Percentiles rank a stretch among this genome's conserved stretches.
Conservation (phyloP, 768 basidiomycete genomes). For the Lactarius tabidus region DNA sequence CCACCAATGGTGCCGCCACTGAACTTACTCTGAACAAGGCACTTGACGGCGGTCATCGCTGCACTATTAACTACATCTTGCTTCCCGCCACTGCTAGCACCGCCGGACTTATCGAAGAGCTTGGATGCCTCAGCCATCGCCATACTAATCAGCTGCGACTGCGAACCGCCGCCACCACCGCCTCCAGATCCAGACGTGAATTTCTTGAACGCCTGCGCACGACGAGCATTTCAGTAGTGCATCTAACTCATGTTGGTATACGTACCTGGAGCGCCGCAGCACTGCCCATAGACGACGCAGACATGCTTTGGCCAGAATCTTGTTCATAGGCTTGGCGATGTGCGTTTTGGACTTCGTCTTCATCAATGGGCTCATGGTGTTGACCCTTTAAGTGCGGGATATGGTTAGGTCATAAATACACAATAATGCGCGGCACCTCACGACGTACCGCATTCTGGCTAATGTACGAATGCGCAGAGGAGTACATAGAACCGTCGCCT, state of each 20-base stretch:
- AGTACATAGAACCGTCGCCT: conserved; percentile 55
- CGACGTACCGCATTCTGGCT: conserved; percentile 46
- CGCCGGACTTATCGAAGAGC: conserved; percentile 67
- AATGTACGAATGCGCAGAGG: conserved; percentile 50
- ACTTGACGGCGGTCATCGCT: conserved; percentile 81
- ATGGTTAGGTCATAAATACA: background rate
- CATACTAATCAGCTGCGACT: conserved; percentile 66
- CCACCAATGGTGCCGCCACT: conserved; percentile 50
- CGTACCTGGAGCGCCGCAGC: conserved; percentile 74
- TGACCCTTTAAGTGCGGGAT: conserved; percentile 40
- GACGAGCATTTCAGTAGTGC: background rate
- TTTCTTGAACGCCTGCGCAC: conserved; percentile 53
- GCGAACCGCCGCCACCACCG: conserved; percentile 44
- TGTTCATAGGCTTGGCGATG: conserved; percentile 61
- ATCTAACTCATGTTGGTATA: background rate
- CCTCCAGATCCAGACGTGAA: conserved; percentile 58
- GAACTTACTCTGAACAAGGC: conserved; percentile 67
- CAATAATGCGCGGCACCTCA: background rate
- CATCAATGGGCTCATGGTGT: conserved; percentile 61
- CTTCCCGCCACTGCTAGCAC: conserved; percentile 60
- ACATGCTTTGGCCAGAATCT: conserved; percentile 47
- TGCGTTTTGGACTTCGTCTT: conserved; percentile 54
- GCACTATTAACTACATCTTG: conserved; percentile 85
- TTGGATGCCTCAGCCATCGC: conserved; percentile 83
- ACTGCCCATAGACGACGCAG: conserved; percentile 61